These are phyloP conservation scores for Amphirosellinia nigrospora DNA, from an alignment of 495 filamentous ascomycete genomes.

Conservation along the genomic window DNA sequence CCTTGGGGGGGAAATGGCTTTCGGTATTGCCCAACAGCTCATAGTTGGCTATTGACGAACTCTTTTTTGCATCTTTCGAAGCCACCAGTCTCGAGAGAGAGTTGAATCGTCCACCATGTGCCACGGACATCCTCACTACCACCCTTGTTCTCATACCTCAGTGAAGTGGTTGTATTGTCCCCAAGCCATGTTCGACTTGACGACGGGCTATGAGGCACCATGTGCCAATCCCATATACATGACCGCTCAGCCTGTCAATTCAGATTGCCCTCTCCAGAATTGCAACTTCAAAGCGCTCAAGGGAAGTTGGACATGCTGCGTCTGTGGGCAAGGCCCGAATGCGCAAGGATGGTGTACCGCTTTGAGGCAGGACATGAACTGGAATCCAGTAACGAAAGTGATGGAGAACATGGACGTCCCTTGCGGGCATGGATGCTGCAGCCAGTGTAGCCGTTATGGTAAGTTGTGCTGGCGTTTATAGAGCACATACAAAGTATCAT, in stretches of 20 bases:
- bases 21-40: background rate
- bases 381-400: constrained; percentile 42
- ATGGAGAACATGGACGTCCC: constrained; percentile 45
- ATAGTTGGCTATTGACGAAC: background rate
- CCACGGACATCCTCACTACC: constrained; percentile 50
- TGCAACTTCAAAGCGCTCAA: constrained; percentile 48
- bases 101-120: constrained; percentile 41
- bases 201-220: constrained; percentile 49
- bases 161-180: constrained; percentile 53
- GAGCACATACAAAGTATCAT: constrained; percentile 6
- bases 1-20: background rate
- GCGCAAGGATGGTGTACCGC: constrained; percentile 49
- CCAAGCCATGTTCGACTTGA: constrained; percentile 47
- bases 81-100: background rate
- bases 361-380: constrained; percentile 38
- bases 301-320: constrained; percentile 51
- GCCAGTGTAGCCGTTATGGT: constrained; percentile 41
- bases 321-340: constrained; percentile 47
- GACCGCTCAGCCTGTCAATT: constrained; percentile 43
- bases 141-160: constrained; percentile 51
- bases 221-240: constrained; percentile 49
- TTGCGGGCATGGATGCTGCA: constrained; percentile 52
- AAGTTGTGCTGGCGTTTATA: background rate
- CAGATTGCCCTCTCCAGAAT: constrained; percentile 47
- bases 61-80: background rate